Evolutionary conservation across 1,284 basidiomycete species (phyloP), one percentile per base, ranked within the genome.

Genomic region (Naganishia cerealis): DNA sequence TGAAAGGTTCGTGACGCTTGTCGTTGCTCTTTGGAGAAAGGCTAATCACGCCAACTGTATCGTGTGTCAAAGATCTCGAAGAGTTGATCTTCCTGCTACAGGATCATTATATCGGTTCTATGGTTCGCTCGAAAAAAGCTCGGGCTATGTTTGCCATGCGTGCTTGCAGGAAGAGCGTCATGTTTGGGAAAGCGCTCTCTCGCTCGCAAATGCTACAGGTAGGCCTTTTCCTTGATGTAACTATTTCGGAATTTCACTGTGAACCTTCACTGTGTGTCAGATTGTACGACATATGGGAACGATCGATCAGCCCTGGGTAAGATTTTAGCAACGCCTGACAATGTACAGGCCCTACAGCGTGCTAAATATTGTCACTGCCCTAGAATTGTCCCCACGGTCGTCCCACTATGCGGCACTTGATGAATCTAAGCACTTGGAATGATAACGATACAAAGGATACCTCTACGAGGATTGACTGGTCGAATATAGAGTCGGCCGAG

Each of bases 111-210:
- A 80, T 84, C 0, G 89, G 90, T 0, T 87, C 89, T 72, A 90
- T 91, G 84, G 89, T 95, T 0, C 85, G 93, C 48, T 95, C 92
- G 77, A 89, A 89, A 10, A 99, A 97, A 78, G 92, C 91, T n/a
- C 85, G 94, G 18, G 85, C 87, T 9, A 97, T 99, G 93, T 97
- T 99, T 77, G 96, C 96, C 0, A 92, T 88, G 84, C 86, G 95
- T 52, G 96, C 96, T 0, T 99, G 96, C 79, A 81, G 96, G 70
- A 93, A 90, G 81, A 97, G 93, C 78, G 88, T 97, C 67, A 99
- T 99, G 95, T 86, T 99, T 54, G 95, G 95, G 7, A 92, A 87
- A 80, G 85, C 92, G 15, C 82, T 98, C 67, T 91, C 85, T 18
- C 83, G 81, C 70, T 80, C 82, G 13, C 90, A 91, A 77, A 98